Evolutionary conservation across 495 filamentous ascomycete species (phyloP).

Genomic region (Letharia lupina): DNA sequence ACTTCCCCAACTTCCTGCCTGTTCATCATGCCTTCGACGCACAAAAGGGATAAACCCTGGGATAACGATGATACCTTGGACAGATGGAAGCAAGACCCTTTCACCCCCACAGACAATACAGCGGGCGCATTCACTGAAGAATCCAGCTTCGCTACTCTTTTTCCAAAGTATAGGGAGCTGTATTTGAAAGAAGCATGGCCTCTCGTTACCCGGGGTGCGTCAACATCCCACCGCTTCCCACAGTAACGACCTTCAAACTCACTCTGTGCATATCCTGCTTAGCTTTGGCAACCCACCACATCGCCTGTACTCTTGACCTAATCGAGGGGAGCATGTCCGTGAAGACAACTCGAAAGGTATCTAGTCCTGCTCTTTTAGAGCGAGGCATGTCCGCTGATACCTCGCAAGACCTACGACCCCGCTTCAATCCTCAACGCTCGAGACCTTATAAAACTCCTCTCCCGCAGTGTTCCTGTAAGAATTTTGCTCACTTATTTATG

Average conservation of each 20-base stretch:
- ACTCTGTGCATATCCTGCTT: neutral
- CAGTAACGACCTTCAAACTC: neutral
- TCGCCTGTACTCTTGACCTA: slow-evolving; percentile 85
- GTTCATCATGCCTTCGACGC: slow-evolving; percentile 73
- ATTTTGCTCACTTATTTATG: neutral
- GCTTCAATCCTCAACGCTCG: slow-evolving; percentile 90
- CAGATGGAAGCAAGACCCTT: slow-evolving; percentile 81
- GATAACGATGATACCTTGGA: slow-evolving; percentile 89
- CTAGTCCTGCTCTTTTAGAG: slow-evolving; percentile 85
- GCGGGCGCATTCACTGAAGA: slow-evolving; percentile 87
- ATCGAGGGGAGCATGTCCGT: slow-evolving; percentile 96
- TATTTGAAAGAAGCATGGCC: slow-evolving; percentile 94
- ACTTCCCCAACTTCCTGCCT: neutral
- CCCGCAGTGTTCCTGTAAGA: slow-evolving; percentile 71
- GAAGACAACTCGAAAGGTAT: slow-evolving; percentile 87
- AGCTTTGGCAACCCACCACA: slow-evolving; percentile 31
- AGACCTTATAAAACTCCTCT: slow-evolving; percentile 86
- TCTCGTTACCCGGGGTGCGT: slow-evolving; percentile 59
- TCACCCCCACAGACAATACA: slow-evolving; percentile 76
- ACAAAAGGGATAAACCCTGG: slow-evolving; percentile 94
- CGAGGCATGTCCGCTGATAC: slow-evolving; percentile 95
- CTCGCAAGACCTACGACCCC: slow-evolving; percentile 88
- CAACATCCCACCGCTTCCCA: slow-evolving; percentile 52
- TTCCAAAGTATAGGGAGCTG: slow-evolving; percentile 95
- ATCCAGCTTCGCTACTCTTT: slow-evolving; percentile 79